These are phyloP conservation scores for Phalaenopsis aphrodite DNA, from an alignment of 106 monocot species.

Conservation along the genomic window DNA sequence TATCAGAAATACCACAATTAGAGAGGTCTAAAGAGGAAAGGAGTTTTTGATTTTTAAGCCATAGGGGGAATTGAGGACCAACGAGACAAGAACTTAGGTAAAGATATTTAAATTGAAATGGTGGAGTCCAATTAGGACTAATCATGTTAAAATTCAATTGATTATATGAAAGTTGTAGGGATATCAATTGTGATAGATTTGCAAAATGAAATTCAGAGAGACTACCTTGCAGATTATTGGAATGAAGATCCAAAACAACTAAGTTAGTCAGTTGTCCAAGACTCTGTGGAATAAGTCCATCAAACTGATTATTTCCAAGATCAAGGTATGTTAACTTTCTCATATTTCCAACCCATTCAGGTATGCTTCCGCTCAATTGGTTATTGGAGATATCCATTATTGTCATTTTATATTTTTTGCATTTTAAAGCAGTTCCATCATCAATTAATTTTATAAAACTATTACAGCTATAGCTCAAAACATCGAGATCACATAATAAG, in stretches of 20 bases:
- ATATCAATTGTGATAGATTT: neutral
- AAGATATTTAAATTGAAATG: neutral
- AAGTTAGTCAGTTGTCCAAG: neutral
- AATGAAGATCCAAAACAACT: neutral
- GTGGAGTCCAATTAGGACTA: neutral
- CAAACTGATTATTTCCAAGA: neutral
- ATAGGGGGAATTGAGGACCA: neutral
- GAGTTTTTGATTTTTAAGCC: no score
- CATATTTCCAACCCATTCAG: neutral
- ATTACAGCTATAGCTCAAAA: no score
- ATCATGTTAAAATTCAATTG: neutral
- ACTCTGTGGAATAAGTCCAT: neutral
- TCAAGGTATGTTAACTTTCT: neutral
- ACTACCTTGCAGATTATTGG: neutral
- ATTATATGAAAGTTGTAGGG: neutral
- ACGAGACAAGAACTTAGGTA: neutral
- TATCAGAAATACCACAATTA: no score
- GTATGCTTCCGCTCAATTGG: neutral
- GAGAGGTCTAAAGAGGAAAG: no score
- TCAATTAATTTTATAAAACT: no score
- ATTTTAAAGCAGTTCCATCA: no score
- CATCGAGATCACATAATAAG: no score
- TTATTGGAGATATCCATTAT: neutral
- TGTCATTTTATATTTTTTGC: no score
- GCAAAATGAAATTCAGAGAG: neutral